Conservation (phyloP, 2,329 filamentous ascomycete genomes). For the Penicillium sp. region DNA sequence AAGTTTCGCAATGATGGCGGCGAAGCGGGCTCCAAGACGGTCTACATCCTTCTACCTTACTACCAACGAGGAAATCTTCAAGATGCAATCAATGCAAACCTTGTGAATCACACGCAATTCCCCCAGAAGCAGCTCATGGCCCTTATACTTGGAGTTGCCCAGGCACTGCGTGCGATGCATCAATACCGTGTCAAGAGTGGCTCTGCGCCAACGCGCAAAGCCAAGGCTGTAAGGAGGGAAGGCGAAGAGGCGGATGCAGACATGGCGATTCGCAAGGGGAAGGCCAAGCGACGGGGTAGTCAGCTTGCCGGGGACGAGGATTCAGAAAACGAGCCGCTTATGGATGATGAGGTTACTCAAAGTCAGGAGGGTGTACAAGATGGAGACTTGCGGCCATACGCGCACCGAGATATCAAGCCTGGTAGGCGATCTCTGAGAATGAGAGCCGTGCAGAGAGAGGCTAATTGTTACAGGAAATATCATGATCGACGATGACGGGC, state of each 20-base stretch:
- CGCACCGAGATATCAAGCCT: constrained; percentile 96
- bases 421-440: constrained; percentile 58
- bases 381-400: constrained; percentile 77
- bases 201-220: constrained; percentile 59
- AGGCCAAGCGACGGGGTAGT: constrained; percentile 48
- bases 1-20: constrained; percentile 61
- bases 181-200: constrained; percentile 72
- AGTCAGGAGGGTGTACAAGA: constrained; percentile 71
- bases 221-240: constrained; percentile 60
- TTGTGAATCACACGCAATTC: constrained; percentile 92
- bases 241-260: constrained; percentile 60
- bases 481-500: constrained; percentile 94
- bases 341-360: constrained; percentile 75
- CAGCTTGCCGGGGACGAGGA: constrained; percentile 62
- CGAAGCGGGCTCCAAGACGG: constrained; percentile 77
- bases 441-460: neutral
- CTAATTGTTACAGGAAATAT: constrained; percentile 70
- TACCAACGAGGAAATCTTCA: constrained; percentile 94
- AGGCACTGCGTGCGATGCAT: constrained; percentile 88
- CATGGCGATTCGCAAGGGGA: constrained; percentile 40
- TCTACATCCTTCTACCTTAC: constrained; percentile 95
- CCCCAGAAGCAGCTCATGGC: constrained; percentile 87
- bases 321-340: constrained; percentile 80
- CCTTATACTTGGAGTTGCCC: constrained; percentile 89
- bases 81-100: constrained; percentile 97